Conservation (phyloP, 345 rosid genomes). For the Gossypium herbaceum region DNA sequence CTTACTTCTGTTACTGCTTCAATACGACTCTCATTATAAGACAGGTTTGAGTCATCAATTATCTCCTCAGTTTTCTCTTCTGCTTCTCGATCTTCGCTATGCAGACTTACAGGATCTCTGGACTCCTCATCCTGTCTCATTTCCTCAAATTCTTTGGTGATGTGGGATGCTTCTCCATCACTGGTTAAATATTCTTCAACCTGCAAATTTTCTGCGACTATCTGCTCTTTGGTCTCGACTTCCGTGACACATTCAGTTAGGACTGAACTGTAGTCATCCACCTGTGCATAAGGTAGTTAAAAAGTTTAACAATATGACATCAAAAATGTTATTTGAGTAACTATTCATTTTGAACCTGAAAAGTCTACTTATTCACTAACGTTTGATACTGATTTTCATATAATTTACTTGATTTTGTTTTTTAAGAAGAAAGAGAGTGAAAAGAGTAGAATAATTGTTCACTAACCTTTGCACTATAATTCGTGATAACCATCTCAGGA, state of each 20-base stretch:
- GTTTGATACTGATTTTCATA: background rate
- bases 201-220: constrained; percentile 10
- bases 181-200: constrained; percentile 19
- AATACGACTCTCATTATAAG: constrained; percentile 11
- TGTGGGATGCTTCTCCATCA: constrained; percentile 19
- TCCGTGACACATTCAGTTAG: constrained; percentile 16
- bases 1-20: constrained; percentile 2
- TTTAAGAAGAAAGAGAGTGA: background rate
- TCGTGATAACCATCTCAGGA: background rate
- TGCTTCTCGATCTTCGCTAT: constrained; percentile 18
- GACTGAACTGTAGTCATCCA: constrained; percentile 13
- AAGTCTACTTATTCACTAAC: no score
- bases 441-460: background rate
- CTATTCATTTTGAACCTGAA: no score
- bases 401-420: background rate
- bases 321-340: no score
- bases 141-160: constrained; percentile 14
- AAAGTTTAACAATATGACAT: background rate
- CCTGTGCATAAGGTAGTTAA: constrained; percentile 13
- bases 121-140: constrained; percentile 11
- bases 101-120: background rate
- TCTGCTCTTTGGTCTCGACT: constrained; percentile 25
- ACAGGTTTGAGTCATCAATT: background rate
- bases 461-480: constrained; percentile 7
- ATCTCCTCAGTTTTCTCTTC: background rate